phyloP scores from a whole-genome alignment of 768 basidiomycete species.

The Collybia mongolica region DNA sequence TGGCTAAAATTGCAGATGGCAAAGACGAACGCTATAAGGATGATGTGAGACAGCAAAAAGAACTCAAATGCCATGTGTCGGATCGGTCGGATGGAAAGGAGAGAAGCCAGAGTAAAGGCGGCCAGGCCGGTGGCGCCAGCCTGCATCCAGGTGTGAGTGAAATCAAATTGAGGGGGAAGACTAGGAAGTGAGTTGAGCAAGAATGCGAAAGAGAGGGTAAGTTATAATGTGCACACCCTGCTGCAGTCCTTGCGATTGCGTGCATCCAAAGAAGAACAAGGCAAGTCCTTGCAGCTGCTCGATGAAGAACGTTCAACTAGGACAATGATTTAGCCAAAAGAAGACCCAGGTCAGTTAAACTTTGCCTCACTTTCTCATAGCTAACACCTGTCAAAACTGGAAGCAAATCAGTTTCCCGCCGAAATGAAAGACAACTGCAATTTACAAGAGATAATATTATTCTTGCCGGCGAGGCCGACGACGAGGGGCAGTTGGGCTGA shows the following conservation, averaged over 20 bases:
- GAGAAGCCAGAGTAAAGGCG: conserved; percentile 32
- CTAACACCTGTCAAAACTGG: conserved; percentile 51
- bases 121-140: conserved; percentile 27
- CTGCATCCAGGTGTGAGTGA: conserved; percentile 34
- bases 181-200: conserved; percentile 16
- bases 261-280: conserved; percentile 46
- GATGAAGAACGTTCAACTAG: conserved; percentile 45
- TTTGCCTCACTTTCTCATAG: conserved; percentile 44
- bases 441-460: conserved; percentile 54
- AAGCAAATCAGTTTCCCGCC: not conserved
- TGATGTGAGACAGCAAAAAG: conserved; percentile 78
- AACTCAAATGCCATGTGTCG: conserved; percentile 40
- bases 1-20: conserved; percentile 49
- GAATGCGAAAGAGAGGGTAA: not conserved
- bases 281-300: conserved; percentile 39
- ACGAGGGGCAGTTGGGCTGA: conserved; percentile 50
- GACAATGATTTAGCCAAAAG: not conserved
- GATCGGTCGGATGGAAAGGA: conserved; percentile 38
- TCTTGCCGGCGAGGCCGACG: conserved; percentile 55
- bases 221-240: conserved; percentile 19
- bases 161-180: conserved; percentile 31
- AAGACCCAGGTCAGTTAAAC: not conserved
- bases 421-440: not conserved
- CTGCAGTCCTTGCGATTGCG: conserved; percentile 25
- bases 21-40: conserved; percentile 95